Conservation (phyloP, 306 rosid species). For the Adenanthera pavonina region DNA sequence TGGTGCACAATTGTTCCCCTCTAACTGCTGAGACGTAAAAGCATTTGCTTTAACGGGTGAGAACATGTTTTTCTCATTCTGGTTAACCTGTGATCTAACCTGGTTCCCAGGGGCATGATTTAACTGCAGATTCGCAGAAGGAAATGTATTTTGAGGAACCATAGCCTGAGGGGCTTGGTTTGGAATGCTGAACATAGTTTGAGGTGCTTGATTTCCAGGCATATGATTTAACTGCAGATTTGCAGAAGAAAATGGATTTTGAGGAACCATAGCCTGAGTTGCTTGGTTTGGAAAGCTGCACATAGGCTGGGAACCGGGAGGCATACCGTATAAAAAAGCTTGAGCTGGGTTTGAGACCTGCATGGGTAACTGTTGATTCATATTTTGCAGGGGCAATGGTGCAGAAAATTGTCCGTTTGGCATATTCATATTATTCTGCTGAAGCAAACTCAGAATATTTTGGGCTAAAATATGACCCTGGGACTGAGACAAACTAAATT, state of each 20-base stretch:
- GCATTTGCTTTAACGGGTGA: constrained; percentile 50
- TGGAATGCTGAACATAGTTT: constrained; percentile 49
- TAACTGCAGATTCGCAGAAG: constrained; percentile 48
- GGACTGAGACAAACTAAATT: constrained; percentile 53
- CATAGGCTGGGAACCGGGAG: constrained; percentile 43
- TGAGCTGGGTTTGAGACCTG: constrained; percentile 66
- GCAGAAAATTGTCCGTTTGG: constrained; percentile 71
- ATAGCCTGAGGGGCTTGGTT: constrained; percentile 57
- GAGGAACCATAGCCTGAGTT: constrained; percentile 53
- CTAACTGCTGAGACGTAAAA: constrained; percentile 56
- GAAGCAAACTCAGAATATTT: constrained; percentile 54
- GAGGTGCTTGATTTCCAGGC: constrained; percentile 1
- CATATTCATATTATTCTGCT: constrained; percentile 65
- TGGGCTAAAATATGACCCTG: constrained; percentile 63
- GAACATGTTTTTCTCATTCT: constrained; percentile 50
- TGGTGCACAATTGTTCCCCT: constrained; percentile 46
- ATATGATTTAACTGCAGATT: constrained; percentile 50
- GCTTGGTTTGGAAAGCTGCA: constrained; percentile 62
- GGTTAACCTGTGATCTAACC: constrained; percentile 48
- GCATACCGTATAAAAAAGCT: constrained; percentile 48
- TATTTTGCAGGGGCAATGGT: constrained; percentile 60
- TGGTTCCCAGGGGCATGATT: constrained; percentile 59
- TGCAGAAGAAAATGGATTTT: constrained; percentile 48
- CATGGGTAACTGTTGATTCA: constrained; percentile 67
- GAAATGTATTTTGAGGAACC: constrained; percentile 54